Percentiles rank a stretch among this genome's conserved stretches.
Evolutionary conservation across 495 filamentous ascomycete species (phyloP).

Genomic region (Aspergillus kassunensis): DNA sequence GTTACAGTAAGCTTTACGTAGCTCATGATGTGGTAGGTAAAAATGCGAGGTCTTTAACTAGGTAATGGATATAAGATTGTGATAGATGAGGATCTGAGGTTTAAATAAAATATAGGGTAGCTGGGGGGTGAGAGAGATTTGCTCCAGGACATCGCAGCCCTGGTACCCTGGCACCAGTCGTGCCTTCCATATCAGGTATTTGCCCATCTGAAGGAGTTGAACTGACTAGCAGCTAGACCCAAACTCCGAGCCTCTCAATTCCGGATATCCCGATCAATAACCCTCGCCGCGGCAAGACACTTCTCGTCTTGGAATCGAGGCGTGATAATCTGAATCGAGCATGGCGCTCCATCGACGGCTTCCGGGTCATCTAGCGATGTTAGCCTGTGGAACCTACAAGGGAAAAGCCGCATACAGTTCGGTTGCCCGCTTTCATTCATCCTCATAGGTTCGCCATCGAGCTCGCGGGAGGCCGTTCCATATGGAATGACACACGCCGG

Average conservation of each 20-base stretch:
- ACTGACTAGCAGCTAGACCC: too few relatives aligned
- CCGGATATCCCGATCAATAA: slow-evolving; percentile 29
- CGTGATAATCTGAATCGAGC: slow-evolving; percentile 37
- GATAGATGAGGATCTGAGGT: too few relatives aligned
- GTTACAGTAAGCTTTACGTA: too few relatives aligned
- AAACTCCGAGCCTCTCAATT: too few relatives aligned
- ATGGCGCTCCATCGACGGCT: slow-evolving; percentile 34
- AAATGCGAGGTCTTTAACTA: too few relatives aligned
- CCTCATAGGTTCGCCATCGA: slow-evolving; percentile 31
- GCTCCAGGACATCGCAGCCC: too few relatives aligned
- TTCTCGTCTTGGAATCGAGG: slow-evolving; percentile 42
- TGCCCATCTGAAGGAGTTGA: too few relatives aligned
- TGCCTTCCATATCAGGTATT: background rate
- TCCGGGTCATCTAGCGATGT: slow-evolving; percentile 28
- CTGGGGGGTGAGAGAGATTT: too few relatives aligned
- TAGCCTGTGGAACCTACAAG: background rate
- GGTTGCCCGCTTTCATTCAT: slow-evolving; percentile 27
- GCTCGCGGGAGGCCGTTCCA: slow-evolving; percentile 26
- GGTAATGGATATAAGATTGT: too few relatives aligned
- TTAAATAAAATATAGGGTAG: too few relatives aligned
- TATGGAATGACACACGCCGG: slow-evolving; percentile 37
- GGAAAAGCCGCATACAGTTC: slow-evolving; percentile 26
- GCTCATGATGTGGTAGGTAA: too few relatives aligned
- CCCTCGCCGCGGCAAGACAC: slow-evolving; percentile 33
- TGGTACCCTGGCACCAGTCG: too few relatives aligned